Conservation (phyloP, 1,284 basidiomycete species). For the Ustilago shanxiensis region DNA sequence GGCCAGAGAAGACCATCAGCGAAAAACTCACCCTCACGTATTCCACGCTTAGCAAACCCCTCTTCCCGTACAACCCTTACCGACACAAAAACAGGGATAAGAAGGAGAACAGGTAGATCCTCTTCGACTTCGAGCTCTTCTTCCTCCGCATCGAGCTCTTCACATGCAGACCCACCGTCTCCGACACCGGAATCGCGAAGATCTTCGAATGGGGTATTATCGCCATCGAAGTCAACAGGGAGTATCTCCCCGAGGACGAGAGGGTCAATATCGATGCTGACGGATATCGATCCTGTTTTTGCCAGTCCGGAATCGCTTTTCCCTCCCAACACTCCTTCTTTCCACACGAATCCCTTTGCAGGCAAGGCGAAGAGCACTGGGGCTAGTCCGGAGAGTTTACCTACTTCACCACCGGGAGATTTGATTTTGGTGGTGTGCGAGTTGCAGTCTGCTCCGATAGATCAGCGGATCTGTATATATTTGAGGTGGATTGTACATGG, state of each 20-base stretch:
- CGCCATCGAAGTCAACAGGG: background rate
- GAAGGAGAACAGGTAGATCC: background rate
- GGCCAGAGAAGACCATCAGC: background rate
- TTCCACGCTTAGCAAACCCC: conserved; percentile 9
- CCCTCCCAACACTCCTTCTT: background rate
- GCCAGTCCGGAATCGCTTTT: conserved; percentile 32
- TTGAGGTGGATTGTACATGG: conserved; percentile 50
- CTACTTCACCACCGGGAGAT: conserved; percentile 28
- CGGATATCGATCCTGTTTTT: conserved; percentile 27
- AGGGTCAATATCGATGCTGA: conserved; percentile 12
- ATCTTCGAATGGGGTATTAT: background rate
- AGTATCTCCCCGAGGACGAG: background rate
- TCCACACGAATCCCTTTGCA: background rate
- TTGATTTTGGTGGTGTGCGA: conserved; percentile 50
- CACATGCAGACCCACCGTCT: conserved; percentile 1
- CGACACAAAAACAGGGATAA: no score
- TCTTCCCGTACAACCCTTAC: background rate
- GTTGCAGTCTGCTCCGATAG: conserved; percentile 40
- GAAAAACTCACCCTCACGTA: conserved; percentile 24
- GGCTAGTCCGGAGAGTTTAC: conserved; percentile 2
- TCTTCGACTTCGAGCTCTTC: conserved; percentile 12
- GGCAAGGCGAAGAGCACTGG: background rate
- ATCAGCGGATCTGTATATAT: conserved; percentile 48
- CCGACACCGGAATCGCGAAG: conserved; percentile 17
- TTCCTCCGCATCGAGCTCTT: conserved; percentile 7